Percentiles rank a stretch among this genome's conserved stretches.
These are phyloP conservation scores for Penicillium sp. DNA, from an alignment of 2,329 filamentous ascomycete genomes.

Conservation along the genomic window DNA sequence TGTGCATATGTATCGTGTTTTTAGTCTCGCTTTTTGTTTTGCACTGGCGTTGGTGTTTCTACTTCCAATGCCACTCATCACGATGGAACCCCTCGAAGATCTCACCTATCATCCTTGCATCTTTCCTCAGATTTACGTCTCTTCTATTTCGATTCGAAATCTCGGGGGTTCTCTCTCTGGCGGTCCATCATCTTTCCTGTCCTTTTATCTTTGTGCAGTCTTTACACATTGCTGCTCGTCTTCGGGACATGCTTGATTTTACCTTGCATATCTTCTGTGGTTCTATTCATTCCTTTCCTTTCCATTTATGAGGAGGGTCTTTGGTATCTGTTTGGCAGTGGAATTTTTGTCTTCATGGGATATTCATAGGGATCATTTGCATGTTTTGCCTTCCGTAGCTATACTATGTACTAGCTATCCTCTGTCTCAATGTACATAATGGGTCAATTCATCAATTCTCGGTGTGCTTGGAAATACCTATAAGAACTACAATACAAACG, in stretches of 20 bases:
- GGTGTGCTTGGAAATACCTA: neutral
- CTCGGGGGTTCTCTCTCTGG: neutral
- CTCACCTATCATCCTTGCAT: neutral
- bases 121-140: neutral
- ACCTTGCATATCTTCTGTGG: neutral
- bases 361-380: neutral
- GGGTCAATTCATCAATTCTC: neutral
- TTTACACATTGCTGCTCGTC: neutral
- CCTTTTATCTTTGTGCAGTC: neutral
- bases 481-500: neutral
- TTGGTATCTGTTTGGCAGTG: neutral
- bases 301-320: neutral
- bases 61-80: conserved; percentile 1
- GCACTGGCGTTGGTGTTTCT: conserved; percentile 1
- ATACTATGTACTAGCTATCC: neutral
- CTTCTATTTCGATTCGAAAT: neutral
- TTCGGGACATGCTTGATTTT: neutral
- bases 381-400: neutral
- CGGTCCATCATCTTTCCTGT: neutral
- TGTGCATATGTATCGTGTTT: conserved; percentile 4
- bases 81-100: neutral
- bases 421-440: neutral
- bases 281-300: neutral
- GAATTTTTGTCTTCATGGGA: neutral
- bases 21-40: neutral